Evolutionary conservation across 768 basidiomycete genomes (phyloP).

Genomic region (Lentinula lateritia): DNA sequence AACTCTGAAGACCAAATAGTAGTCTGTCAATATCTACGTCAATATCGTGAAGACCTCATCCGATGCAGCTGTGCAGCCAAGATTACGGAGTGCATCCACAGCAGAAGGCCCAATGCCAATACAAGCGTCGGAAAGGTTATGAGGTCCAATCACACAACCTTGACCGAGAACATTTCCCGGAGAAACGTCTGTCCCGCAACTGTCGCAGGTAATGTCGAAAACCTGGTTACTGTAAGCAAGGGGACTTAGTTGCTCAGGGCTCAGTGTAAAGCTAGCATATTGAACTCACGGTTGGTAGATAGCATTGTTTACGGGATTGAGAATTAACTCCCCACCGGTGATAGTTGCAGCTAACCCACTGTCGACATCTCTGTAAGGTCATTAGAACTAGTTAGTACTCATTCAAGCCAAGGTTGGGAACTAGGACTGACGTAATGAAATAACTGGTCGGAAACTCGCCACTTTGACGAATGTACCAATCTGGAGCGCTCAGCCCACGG

Average conservation of each 20-base stretch:
- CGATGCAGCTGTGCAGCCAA: not conserved
- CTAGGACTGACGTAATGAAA: not conserved
- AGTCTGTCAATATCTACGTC: not conserved
- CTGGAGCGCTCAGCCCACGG: not conserved
- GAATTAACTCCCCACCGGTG: not conserved
- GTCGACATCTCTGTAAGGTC: not conserved
- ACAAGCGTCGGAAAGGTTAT: not conserved
- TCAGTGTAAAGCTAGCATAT: not conserved
- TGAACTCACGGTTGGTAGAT: not conserved
- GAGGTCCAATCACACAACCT: not conserved
- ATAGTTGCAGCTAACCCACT: not conserved
- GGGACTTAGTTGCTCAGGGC: not conserved
- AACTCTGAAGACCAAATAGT: not conserved
- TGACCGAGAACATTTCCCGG: not conserved
- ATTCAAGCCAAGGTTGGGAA: not conserved
- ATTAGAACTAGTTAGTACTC: not conserved
- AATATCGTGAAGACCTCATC: not conserved
- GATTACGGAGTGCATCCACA: not conserved
- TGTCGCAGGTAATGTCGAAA: not conserved
- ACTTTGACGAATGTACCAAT: constrained; percentile 3
- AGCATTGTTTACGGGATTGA: not conserved
- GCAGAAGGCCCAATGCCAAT: not conserved
- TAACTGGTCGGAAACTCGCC: not conserved
- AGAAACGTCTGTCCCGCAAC: not conserved
- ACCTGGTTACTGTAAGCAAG: not conserved